Conservation (phyloP, 306 rosid species). For the Quillaja saponaria region DNA sequence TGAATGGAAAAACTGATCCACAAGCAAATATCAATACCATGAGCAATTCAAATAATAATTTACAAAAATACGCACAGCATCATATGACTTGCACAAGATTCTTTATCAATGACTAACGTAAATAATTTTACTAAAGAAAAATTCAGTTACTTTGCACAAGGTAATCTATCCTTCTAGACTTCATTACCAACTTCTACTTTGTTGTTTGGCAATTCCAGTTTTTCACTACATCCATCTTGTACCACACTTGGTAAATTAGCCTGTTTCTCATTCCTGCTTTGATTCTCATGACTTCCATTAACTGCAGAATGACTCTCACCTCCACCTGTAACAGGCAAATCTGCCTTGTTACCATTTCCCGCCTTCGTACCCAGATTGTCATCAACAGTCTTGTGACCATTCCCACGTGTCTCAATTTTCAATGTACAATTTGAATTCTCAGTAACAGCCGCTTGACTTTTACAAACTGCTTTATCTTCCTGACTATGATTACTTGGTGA, state of each 20-base stretch:
- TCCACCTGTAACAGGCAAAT: slow-evolving; percentile 2
- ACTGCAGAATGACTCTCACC: slow-evolving; percentile 11
- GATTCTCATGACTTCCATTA: slow-evolving; percentile 33
- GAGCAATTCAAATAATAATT: too few species aligned
- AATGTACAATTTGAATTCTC: slow-evolving; percentile 23
- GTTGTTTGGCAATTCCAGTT: slow-evolving; percentile 23
- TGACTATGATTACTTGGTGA: slow-evolving; percentile 7
- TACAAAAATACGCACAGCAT: too few species aligned
- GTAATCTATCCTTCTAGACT: too few species aligned
- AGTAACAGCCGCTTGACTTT: slow-evolving; percentile 21
- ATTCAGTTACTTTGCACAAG: too few species aligned
- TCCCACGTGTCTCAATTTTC: slow-evolving; percentile 18
- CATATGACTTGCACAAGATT: too few species aligned
- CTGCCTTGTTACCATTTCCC: slow-evolving; percentile 21
- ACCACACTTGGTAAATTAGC: slow-evolving; percentile 13
- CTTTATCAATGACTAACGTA: too few species aligned
- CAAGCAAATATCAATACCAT: too few species aligned
- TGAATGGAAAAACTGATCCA: too few species aligned
- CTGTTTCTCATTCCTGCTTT: slow-evolving; percentile 33
- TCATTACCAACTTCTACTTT: too few species aligned
- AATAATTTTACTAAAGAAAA: too few species aligned
- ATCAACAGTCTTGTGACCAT: slow-evolving; percentile 3
- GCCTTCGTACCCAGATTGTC: slow-evolving; percentile 25
- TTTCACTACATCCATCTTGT: slow-evolving; percentile 31
- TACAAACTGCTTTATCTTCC: slow-evolving; percentile 36